These are phyloP conservation scores for Staphylotrichum tortipilum DNA, from an alignment of 495 filamentous ascomycete species.

Conservation along the genomic window DNA sequence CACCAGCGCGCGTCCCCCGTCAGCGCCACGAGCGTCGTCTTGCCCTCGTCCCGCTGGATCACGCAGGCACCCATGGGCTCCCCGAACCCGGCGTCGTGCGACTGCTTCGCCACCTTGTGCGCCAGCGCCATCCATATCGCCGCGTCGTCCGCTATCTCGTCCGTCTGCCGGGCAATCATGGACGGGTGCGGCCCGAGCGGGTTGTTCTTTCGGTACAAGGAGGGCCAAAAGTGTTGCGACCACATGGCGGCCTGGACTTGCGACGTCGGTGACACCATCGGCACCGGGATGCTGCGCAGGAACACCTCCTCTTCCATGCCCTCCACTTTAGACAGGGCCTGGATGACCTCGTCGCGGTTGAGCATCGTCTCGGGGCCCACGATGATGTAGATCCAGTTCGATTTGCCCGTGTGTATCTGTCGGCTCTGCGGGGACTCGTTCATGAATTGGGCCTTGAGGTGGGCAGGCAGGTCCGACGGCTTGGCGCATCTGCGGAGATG, in stretches of 20 bases:
- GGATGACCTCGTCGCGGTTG: slow-evolving; percentile 29
- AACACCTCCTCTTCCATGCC: slow-evolving; percentile 40
- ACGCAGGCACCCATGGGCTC: slow-evolving; percentile 74
- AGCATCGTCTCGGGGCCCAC: slow-evolving; percentile 35
- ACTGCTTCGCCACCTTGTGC: slow-evolving; percentile 49
- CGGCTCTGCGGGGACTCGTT: slow-evolving; percentile 35
- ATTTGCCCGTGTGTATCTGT: slow-evolving; percentile 38
- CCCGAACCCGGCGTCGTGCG: slow-evolving; percentile 49
- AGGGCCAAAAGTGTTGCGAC: slow-evolving; percentile 76
- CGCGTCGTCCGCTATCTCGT: slow-evolving; percentile 49
- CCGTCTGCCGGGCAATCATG: slow-evolving; percentile 45
- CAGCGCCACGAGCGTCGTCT: slow-evolving; percentile 52
- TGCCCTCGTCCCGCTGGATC: slow-evolving; percentile 47
- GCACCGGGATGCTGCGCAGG: slow-evolving; percentile 51
- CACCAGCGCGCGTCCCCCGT: slow-evolving; percentile 71
- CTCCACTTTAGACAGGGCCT: slow-evolving; percentile 26
- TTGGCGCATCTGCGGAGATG: slow-evolving; percentile 81
- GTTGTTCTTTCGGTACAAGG: slow-evolving; percentile 75
- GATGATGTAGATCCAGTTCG: slow-evolving; percentile 42
- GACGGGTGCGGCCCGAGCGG: slow-evolving; percentile 65
- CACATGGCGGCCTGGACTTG: slow-evolving; percentile 65
- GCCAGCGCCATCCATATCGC: slow-evolving; percentile 63
- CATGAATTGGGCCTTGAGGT: slow-evolving; percentile 39
- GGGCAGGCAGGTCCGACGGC: slow-evolving; percentile 54
- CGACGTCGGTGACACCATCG: slow-evolving; percentile 66